Evolutionary conservation across 2,329 filamentous ascomycete species (phyloP), one percentile per base, ranked within the genome.

Genomic region (Aureobasidium sp.): DNA sequence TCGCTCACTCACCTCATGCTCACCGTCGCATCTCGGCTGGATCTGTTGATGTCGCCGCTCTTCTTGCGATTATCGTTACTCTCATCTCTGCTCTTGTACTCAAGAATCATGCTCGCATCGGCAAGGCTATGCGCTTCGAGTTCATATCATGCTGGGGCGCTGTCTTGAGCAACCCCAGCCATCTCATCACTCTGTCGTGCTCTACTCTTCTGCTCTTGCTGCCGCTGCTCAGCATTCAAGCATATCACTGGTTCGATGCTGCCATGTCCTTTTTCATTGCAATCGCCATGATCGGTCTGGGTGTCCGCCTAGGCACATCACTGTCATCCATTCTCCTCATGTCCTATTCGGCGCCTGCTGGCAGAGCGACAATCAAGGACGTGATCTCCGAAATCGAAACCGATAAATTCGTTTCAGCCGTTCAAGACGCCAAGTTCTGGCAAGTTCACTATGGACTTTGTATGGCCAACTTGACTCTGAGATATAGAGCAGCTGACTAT

Each of bases 401-500:
- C 1, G 91, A 97, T 69, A 85, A 89, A 1, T 82, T 83, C 61
- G 86, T 97, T 29, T 83, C 83, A 48, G 82, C 83, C 1, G 86
- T 99, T 51, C 90, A 97, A 63, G 92, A 97, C 70, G 93, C 92
- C 1, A 87, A 91, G 71, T 96, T 99, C 75, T 99, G 94, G 94
- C 94, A 99, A 78, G 94, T 97, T 15, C 94, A 99, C 75, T 97
- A 97, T 73, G 92, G 93, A 1, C 80, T 97, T 44, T 96, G 91
- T 71, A 96, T 97, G 88, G 94, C 94, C 9, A 97, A 95, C 72
- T 74, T 99, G 67, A 95, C 91, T 74, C 76, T 99, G 22, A 83
- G 87, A 84, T 96, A 29, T 72, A 65, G 63, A 5, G 79, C 77
- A 65, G 79, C 75, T 49, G 86, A 89, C 47, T 90, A 94, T 62